Conservation (phyloP, 306 rosid genomes). For the Parietaria judaica region DNA sequence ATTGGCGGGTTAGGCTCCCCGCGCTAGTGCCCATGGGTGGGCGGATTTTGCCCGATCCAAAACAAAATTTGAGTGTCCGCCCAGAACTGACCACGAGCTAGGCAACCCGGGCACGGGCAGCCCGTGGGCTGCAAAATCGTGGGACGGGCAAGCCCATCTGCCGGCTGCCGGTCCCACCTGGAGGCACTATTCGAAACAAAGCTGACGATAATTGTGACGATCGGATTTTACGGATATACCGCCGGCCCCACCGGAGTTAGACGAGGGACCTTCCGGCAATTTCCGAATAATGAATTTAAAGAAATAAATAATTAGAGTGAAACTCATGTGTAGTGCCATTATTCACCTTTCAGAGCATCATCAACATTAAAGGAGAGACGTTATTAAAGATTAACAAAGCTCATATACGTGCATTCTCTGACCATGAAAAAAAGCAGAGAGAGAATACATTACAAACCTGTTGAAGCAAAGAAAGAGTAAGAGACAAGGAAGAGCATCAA, state of each 20-base stretch:
- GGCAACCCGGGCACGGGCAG: no score
- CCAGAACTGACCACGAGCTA: no score
- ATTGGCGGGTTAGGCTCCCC: no score
- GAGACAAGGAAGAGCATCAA: conserved; percentile 26
- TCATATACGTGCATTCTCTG: no score
- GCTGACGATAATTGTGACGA: no score
- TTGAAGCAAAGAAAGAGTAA: conserved; percentile 30
- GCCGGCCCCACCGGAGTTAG: background rate
- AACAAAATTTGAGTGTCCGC: background rate
- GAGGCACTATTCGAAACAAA: no score
- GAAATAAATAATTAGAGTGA: background rate
- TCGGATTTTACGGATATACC: no score
- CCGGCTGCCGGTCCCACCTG: no score
- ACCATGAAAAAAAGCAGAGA: conserved; percentile 15
- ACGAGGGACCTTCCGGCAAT: background rate
- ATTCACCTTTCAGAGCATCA: background rate
- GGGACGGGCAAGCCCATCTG: no score
- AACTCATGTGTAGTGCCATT: background rate
- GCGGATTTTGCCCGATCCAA: background rate
- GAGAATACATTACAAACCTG: conserved; percentile 34
- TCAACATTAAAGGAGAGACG: background rate
- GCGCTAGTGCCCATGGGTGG: no score
- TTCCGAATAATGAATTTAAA: background rate
- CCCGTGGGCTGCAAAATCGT: no score
- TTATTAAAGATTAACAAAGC: no score